Evolutionary conservation across 495 filamentous ascomycete genomes (phyloP), one percentile per base, ranked within the genome.

Genomic region (Penicillium manginii): DNA sequence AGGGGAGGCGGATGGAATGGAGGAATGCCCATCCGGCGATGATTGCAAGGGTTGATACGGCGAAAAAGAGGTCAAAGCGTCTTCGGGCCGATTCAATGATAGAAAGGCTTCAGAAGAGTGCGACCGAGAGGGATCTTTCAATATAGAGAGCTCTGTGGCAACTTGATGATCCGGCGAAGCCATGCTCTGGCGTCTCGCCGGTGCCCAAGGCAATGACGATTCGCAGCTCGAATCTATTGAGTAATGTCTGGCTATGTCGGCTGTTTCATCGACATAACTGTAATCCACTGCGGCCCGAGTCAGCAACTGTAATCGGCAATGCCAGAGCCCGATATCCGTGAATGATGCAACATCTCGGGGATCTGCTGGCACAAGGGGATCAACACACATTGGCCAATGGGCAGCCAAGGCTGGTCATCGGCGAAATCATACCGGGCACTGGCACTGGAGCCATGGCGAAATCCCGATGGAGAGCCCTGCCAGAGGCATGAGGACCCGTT

Each of bases 401-500:
- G 57, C 2, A 67, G 21, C 64, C 64, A 67, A 21, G 58, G 57
- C 55, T 67, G 64, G 50, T 63, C 64, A 45, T 64, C 60, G 39
- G 64, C 49, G 35, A 67, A 61, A 19, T 61, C 49, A 61, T 63
- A 67, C 21, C 33, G 64, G 35, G 59, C 59, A 59, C 59, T 65
- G 2, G 61, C 64, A 49, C 64, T 67, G 32, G 64, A 67, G 21
- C 64, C 64, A 58, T 67, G 64, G 21, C 64, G 60, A 42, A 67
- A 67, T 0, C 50, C 52, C n/a, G 61, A 63, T 1, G 60, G 37
- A 10, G 39, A 31, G 6, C 46, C 55, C 22, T 63, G 57, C 64
- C 64, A 61, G 52, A 63, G 23, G 39, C 64, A 67, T 15, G 64
- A 59, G 14, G 58, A 51, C 3, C 55, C 64, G 15, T 58, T 56